phyloP scores from a whole-genome alignment of 176 grass and related monocot genomes.

The Triticum urartu region DNA sequence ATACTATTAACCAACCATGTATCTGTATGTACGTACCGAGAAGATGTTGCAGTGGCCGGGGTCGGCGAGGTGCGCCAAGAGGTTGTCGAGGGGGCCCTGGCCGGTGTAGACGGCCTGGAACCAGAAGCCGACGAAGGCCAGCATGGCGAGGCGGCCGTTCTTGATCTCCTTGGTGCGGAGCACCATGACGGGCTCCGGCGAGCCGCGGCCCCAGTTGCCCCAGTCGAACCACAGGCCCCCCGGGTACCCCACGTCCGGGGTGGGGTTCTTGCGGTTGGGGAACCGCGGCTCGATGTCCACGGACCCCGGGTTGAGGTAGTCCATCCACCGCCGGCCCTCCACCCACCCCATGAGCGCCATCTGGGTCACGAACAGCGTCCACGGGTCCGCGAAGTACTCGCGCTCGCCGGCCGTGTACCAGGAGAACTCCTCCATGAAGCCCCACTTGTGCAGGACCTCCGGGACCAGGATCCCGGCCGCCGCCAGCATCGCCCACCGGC shows the following conservation, averaged over 20 bases:
- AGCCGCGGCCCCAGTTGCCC: slow-evolving; percentile 82
- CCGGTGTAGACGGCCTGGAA: slow-evolving; percentile 91
- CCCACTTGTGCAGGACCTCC: slow-evolving; percentile 46
- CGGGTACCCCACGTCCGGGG: slow-evolving; percentile 80
- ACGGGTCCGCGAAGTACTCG: slow-evolving; percentile 73
- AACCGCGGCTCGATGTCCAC: slow-evolving; percentile 68
- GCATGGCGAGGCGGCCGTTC: slow-evolving; percentile 90
- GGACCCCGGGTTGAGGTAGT: slow-evolving; percentile 62
- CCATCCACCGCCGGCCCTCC: slow-evolving; percentile 88
- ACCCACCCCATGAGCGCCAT: slow-evolving; percentile 95
- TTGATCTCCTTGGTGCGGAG: slow-evolving; percentile 97
- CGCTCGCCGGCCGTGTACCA: slow-evolving; percentile 73
- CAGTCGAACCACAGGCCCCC: slow-evolving; percentile 91
- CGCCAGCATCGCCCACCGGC: slow-evolving; percentile 93
- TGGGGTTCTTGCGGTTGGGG: slow-evolving; percentile 63
- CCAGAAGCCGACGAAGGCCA: slow-evolving; percentile 86
- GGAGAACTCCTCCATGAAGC: slow-evolving; percentile 68
- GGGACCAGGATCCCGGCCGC: slow-evolving; percentile 70
- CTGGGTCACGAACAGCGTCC: slow-evolving; percentile 70
- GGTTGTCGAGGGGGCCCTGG: slow-evolving; percentile 72
- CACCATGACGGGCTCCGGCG: slow-evolving; percentile 93
- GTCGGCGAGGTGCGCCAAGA: slow-evolving; percentile 78
- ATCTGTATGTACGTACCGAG: neutral
- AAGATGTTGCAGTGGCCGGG: slow-evolving; percentile 85
- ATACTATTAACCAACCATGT: no score